Percentiles rank a stretch among this genome's conserved stretches.
Evolutionary conservation across 2,329 filamentous ascomycete genomes (phyloP).

Genomic region (Fusarium penzigii): DNA sequence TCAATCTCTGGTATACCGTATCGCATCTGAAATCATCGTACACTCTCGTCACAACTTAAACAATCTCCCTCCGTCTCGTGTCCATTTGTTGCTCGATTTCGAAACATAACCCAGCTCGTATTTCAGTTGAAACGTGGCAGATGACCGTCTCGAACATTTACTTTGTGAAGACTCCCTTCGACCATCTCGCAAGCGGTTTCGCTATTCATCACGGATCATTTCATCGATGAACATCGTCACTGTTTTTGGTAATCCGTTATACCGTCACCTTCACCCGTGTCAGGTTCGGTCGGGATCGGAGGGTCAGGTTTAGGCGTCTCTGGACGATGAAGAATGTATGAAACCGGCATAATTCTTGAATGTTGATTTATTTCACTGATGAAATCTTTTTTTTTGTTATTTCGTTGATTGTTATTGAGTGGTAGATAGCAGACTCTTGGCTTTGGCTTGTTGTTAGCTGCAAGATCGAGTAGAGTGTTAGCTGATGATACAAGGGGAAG

Average conservation of each 20-base stretch:
- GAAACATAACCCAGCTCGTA: too few relatives aligned
- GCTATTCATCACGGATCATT: not conserved
- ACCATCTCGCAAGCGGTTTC: not conserved
- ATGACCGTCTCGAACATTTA: too few relatives aligned
- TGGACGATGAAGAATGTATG: constrained; percentile 26
- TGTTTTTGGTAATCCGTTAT: constrained; percentile 29
- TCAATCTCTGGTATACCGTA: not conserved
- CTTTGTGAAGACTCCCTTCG: not conserved
- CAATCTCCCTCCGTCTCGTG: not conserved
- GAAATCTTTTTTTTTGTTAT: not conserved
- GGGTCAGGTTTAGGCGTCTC: constrained; percentile 35
- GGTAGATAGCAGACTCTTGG: too few relatives aligned
- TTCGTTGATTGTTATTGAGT: not conserved
- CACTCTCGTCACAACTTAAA: not conserved
- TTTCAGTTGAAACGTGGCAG: not conserved
- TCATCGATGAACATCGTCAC: not conserved
- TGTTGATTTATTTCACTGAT: too few relatives aligned
- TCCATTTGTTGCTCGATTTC: not conserved
- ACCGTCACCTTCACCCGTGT: constrained; percentile 33
- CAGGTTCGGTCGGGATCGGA: constrained; percentile 33
- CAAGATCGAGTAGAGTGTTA: too few relatives aligned
- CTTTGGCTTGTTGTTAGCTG: too few relatives aligned
- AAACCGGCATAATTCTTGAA: constrained; percentile 9
- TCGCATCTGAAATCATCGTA: not conserved
- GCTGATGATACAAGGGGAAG: too few relatives aligned